Conservation (phyloP, 1,284 basidiomycete species). For the Tremellales sp. region DNA sequence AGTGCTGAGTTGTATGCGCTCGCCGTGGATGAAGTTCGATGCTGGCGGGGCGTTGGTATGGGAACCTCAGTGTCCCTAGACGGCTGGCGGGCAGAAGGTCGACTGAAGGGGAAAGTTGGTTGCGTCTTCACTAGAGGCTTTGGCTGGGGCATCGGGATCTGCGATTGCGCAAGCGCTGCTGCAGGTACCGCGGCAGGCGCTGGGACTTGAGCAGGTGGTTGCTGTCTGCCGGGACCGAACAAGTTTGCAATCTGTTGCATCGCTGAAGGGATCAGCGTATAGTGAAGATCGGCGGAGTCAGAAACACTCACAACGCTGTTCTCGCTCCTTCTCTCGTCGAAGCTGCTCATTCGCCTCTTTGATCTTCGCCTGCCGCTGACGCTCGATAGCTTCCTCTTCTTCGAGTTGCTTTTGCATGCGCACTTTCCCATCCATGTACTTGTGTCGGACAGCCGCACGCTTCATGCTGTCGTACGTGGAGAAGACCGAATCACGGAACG, state of each 20-base stretch:
- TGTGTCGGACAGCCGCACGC: slow-evolving; percentile 21
- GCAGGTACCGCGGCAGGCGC: no score
- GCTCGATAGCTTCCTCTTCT: slow-evolving; percentile 26
- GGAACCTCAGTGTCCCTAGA: no score
- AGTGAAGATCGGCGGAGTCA: background rate
- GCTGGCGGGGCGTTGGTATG: no score
- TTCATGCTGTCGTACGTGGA: slow-evolving; percentile 35
- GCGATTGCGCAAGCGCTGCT: no score
- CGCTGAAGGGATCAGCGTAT: no score
- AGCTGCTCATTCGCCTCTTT: background rate
- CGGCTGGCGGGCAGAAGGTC: no score
- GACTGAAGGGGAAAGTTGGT: no score
- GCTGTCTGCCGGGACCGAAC: no score
- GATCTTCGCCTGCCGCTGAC: slow-evolving; percentile 18
- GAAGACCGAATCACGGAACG: slow-evolving; percentile 37
- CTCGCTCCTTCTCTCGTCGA: slow-evolving; percentile 8
- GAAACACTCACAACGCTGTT: background rate
- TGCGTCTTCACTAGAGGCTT: no score
- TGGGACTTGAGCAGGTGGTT: no score
- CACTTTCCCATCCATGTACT: background rate
- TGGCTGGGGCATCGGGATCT: no score
- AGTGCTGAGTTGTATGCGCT: background rate
- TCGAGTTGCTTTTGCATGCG: background rate
- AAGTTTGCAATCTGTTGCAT: no score
- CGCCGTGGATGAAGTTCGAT: background rate